Conservation (phyloP, 805 yeast species). For the Wickerhamiella spandovensis region DNA sequence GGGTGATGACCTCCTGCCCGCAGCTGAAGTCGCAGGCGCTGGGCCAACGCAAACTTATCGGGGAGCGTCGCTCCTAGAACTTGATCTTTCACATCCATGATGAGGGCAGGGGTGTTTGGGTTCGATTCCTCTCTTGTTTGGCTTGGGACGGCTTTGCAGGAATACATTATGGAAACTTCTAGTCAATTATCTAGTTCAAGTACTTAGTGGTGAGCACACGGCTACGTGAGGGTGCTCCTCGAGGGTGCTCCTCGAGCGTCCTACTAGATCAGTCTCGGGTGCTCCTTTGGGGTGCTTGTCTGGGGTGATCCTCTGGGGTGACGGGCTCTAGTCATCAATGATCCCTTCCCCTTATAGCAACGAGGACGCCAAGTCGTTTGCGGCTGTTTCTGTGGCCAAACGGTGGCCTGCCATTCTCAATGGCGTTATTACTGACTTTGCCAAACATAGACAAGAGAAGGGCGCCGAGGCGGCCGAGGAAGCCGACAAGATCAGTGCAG, state of each 20-base stretch:
- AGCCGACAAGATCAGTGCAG: constrained; percentile 32
- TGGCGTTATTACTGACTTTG: constrained; percentile 52
- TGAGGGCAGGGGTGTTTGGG: not conserved
- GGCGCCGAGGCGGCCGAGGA: constrained; percentile 27
- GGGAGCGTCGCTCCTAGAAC: not conserved
- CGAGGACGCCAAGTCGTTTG: constrained; percentile 60
- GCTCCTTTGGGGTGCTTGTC: too few species aligned
- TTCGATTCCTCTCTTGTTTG: too few species aligned
- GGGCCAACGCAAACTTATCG: constrained; percentile 1
- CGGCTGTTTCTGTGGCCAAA: constrained; percentile 56
- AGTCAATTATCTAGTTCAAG: too few species aligned
- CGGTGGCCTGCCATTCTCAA: constrained; percentile 83
- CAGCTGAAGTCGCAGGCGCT: not conserved
- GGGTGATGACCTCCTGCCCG: not conserved
- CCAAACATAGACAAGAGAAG: constrained; percentile 22
- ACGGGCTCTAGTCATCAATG: too few species aligned
- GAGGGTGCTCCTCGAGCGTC: too few species aligned
- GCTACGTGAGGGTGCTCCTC: too few species aligned
- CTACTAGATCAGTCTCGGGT: too few species aligned
- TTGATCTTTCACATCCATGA: not conserved
- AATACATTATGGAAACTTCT: too few species aligned
- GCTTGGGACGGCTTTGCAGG: too few species aligned
- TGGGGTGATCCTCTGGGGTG: too few species aligned
- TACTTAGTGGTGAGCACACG: too few species aligned
- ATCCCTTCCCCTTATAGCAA: constrained; percentile 13